Conservation (phyloP, 2,329 filamentous ascomycete genomes). For the Elsinoe arachidis region DNA sequence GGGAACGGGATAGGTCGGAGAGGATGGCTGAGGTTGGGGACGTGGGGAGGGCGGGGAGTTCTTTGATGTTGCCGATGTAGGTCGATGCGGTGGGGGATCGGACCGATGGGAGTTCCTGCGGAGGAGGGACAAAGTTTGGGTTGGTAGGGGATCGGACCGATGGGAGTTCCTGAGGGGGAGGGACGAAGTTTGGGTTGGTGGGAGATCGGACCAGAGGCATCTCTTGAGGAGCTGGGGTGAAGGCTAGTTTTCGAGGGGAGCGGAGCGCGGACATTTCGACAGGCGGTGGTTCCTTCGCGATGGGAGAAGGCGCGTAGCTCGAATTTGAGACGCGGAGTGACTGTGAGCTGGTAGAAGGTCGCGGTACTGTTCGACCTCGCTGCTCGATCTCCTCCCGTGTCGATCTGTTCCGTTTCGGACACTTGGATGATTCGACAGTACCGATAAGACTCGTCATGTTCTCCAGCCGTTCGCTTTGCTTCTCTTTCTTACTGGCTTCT, state of each 20-base stretch:
- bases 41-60: neutral
- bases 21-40: neutral
- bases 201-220: neutral
- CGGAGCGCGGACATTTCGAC: neutral
- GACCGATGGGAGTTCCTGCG: neutral
- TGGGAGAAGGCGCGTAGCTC: neutral
- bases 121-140: neutral
- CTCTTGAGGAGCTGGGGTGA: neutral
- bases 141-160: neutral
- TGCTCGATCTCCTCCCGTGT: slow-evolving; percentile 8
- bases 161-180: neutral
- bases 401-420: neutral
- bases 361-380: neutral
- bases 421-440: neutral
- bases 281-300: neutral
- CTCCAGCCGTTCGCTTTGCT: neutral
- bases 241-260: neutral
- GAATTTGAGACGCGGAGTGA: neutral
- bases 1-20: neutral
- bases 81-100: neutral
- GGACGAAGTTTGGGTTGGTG: neutral
- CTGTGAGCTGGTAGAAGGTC: neutral
- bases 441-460: neutral
- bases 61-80: neutral
- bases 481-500: neutral